A percentile compares a stretch with the other conserved stretches of the same genome.
phyloP scores from a whole-genome alignment of 192 early-diverging fungal species.

The Powellomyces hirtus region DNA sequence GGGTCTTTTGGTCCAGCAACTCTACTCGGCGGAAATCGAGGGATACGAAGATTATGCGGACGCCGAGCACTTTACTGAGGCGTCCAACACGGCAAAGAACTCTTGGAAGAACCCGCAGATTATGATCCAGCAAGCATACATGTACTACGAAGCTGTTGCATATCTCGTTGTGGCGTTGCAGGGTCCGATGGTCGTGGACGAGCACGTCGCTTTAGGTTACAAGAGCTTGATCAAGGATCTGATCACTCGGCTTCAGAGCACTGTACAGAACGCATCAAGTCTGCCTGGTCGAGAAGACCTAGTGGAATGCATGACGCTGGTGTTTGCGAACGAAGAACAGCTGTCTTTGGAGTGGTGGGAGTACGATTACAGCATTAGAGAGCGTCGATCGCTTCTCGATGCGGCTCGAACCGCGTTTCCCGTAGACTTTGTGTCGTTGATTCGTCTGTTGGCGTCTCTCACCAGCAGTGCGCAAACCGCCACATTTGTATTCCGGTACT shows the following conservation, averaged over 20 bases:
- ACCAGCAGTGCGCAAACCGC: conserved; percentile 23
- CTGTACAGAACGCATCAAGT: conserved; percentile 27
- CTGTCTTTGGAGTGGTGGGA: conserved; percentile 44
- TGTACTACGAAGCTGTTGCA: neutral
- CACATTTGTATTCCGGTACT: conserved; percentile 34
- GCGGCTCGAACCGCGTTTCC: conserved; percentile 34
- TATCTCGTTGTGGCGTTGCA: conserved; percentile 10
- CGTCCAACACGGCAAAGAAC: neutral
- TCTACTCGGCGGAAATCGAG: neutral
- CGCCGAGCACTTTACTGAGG: neutral
- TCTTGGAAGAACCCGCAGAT: conserved; percentile 17
- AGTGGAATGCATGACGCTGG: conserved; percentile 19
- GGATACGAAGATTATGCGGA: neutral
- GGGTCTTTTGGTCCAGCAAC: conserved; percentile 29
- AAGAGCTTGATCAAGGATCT: conserved; percentile 46
- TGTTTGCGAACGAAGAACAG: conserved; percentile 30
- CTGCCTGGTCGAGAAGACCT: conserved; percentile 31
- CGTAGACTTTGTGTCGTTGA: conserved; percentile 21
- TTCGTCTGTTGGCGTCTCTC: conserved; percentile 32
- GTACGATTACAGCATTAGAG: conserved; percentile 33
- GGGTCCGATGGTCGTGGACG: conserved; percentile 9
- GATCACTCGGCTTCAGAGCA: conserved; percentile 28
- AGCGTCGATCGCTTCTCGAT: conserved; percentile 40
- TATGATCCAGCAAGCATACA: conserved; percentile 22
- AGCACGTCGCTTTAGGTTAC: conserved; percentile 30